Base-by-base conservation (phyloP, 306 rosid genomes). In the Cucurbita moschata region DNA sequence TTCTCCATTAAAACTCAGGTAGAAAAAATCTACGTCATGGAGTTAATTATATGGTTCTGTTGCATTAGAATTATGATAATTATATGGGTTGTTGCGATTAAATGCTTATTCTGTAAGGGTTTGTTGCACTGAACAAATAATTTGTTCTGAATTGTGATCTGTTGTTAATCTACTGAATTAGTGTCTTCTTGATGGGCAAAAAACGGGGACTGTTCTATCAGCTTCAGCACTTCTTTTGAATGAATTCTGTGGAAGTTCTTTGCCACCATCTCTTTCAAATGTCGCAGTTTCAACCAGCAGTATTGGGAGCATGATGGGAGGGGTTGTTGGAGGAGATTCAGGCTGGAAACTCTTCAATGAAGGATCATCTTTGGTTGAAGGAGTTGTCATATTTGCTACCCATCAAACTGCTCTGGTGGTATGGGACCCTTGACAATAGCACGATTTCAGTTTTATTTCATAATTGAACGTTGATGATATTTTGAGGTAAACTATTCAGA, bases 161-260 rank as follows among this genome's bases (percentile, higher is more conserved):
- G 80, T 75, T 79, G 68, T 79, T 79, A 56, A 76, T 83, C 77
- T 76, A 79, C 77, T 75, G 78, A 75, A 80, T 75, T 73, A 94
- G 99, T 94, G 99, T 85, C 95, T 91, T 73, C 92, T 94, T 83
- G 99, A 94, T 84, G 98, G 98, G 73, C 89, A 89, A 91, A 89
- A 67, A 81, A 85, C 97, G 55, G 96, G 99, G 77, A 83, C 81
- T 52, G 94, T 88, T 72, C 86, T 94, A 50, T 89, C 99, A 10
- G 97, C 95, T 84, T 87, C 99, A 19, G 97, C 99, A 37, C 91
- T 94, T 72, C 87, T 89, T 71, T 84, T 78, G 61, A 96, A 91
- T 67, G 99, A 91, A 79, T 47, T 63, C 69, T 62, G 76, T 69
- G 97, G 95, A 79, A 79, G 85, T 78, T 80, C 92, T 76, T 83